Conservation (phyloP, 768 basidiomycete species). For the Aureoboletus auriporus region DNA sequence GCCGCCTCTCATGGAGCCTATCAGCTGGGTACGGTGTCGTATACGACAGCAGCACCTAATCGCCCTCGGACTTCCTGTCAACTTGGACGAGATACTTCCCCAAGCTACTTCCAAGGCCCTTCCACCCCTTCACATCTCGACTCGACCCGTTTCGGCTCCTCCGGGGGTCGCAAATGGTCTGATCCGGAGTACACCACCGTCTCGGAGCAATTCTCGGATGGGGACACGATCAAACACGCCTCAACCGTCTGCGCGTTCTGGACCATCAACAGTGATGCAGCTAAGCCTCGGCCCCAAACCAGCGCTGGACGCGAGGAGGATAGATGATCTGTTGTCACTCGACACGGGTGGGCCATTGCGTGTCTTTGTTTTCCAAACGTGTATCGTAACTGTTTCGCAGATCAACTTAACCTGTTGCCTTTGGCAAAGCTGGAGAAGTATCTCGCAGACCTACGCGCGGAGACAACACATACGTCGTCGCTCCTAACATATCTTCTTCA, state of each 20-base stretch:
- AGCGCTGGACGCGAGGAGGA: slow-evolving; percentile 61
- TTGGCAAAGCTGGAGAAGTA: slow-evolving; percentile 61
- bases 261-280: slow-evolving; percentile 29
- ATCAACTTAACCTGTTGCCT: slow-evolving; percentile 68
- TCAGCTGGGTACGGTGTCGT: slow-evolving; percentile 91
- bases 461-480: slow-evolving; percentile 72
- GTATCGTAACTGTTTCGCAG: slow-evolving; percentile 36
- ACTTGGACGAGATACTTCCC: slow-evolving; percentile 87
- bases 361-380: not conserved
- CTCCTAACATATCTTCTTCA: slow-evolving; percentile 82
- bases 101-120: slow-evolving; percentile 60
- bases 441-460: slow-evolving; percentile 61
- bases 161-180: slow-evolving; percentile 51
- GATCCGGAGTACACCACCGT: slow-evolving; percentile 25
- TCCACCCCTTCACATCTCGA: slow-evolving; percentile 79
- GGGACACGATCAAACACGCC: slow-evolving; percentile 45
- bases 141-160: slow-evolving; percentile 78
- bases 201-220: slow-evolving; percentile 46
- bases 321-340: slow-evolving; percentile 61
- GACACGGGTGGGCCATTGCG: slow-evolving; percentile 53
- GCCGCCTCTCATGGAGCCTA: slow-evolving; percentile 74
- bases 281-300: slow-evolving; percentile 74
- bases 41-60: slow-evolving; percentile 91
- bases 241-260: slow-evolving; percentile 36
- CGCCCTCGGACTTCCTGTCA: slow-evolving; percentile 88